Conservation (phyloP, 331 rosid species). For the Pyrus hybrid region DNA sequence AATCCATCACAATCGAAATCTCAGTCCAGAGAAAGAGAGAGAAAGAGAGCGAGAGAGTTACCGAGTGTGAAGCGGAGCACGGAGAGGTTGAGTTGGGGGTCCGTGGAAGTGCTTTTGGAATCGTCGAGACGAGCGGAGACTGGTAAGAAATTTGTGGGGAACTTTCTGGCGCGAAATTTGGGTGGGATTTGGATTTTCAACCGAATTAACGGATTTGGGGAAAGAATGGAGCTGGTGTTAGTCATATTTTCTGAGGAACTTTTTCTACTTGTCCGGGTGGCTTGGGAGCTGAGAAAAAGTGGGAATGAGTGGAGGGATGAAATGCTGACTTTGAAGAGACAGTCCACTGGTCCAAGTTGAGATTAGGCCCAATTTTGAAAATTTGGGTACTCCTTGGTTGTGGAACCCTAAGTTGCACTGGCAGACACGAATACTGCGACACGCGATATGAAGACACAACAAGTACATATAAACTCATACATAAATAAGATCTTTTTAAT, state of each 20-base stretch:
- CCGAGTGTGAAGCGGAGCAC: constrained; percentile 93
- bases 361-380: no score
- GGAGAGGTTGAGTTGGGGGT: constrained; percentile 69
- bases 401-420: no score
- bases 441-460: no score
- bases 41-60: not conserved
- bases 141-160: constrained; percentile 9
- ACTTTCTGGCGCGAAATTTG: constrained; percentile 25
- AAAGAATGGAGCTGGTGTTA: not conserved
- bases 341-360: no score
- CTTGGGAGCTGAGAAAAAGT: constrained; percentile 5
- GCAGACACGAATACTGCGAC: no score
- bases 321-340: not conserved
- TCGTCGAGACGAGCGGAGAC: constrained; percentile 46
- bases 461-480: no score
- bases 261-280: not conserved
- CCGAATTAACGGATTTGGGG: constrained; percentile 18
- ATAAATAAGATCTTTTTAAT: no score
- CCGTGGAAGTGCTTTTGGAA: constrained; percentile 29
- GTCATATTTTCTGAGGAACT: constrained; percentile 18
- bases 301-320: not conserved
- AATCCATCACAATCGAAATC: not conserved
- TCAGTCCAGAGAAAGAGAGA: not conserved
- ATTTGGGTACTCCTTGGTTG: no score
- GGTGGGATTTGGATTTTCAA: constrained; percentile 4